Conservation (phyloP, 169 alveolate species). For the Cyclospora cayetanensis region DNA sequence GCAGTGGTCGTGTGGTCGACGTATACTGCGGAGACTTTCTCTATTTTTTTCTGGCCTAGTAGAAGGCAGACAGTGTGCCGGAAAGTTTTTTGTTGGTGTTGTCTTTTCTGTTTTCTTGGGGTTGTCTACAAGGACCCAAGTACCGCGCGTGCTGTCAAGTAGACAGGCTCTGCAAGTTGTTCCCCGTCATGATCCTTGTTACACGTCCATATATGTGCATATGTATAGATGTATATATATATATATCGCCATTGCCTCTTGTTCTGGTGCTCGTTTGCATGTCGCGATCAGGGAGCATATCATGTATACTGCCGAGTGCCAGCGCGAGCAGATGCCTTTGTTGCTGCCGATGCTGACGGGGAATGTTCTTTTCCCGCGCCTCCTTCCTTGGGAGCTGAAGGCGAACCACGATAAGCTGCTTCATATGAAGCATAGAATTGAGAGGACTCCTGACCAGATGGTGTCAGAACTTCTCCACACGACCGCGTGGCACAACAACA, state of each 20-base stretch:
- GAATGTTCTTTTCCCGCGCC: conserved; percentile 88
- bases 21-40: too few relatives aligned
- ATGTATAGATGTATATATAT: not conserved
- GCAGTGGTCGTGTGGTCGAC: too few relatives aligned
- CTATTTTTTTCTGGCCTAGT: too few relatives aligned
- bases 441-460: conserved; percentile 81
- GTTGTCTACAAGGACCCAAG: too few relatives aligned
- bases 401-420: conserved; percentile 32
- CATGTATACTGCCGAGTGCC: conserved; percentile 84
- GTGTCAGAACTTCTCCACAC: conserved; percentile 87
- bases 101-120: too few relatives aligned
- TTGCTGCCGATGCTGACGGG: conserved; percentile 86
- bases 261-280: not conserved
- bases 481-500: conserved; percentile 89
- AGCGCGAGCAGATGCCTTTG: conserved; percentile 85
- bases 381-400: conserved; percentile 87
- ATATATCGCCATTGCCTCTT: not conserved
- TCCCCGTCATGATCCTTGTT: too few relatives aligned
- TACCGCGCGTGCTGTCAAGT: too few relatives aligned
- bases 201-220: not conserved
- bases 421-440: not conserved
- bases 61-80: too few relatives aligned
- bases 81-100: too few relatives aligned
- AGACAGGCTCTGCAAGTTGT: too few relatives aligned
- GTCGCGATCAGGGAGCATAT: conserved; percentile 60